A percentile compares a stretch with the other conserved stretches of the same genome.
Evolutionary conservation across 2,329 filamentous ascomycete species (phyloP).

Genomic region (Cercospora citrullina): DNA sequence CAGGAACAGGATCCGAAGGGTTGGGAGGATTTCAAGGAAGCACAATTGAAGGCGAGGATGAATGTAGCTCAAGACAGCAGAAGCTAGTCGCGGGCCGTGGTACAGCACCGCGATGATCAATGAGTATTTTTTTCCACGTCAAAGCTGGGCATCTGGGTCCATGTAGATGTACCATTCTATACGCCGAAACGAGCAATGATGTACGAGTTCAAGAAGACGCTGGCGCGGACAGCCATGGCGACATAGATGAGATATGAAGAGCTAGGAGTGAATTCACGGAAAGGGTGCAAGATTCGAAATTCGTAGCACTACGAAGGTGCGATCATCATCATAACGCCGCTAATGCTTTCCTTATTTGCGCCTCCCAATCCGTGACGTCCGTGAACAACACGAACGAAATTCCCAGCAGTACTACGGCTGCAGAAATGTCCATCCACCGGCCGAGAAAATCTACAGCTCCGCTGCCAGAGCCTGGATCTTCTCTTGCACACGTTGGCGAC

Average conservation of each 20-base stretch:
- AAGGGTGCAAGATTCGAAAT: conserved; percentile 19
- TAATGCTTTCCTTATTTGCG: conserved; percentile 12
- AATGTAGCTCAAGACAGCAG: conserved; percentile 29
- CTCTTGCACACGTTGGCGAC: conserved; percentile 77
- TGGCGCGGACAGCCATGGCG: neutral
- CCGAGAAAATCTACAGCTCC: conserved; percentile 27
- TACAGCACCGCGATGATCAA: conserved; percentile 1
- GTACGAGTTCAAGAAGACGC: neutral
- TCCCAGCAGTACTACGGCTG: neutral
- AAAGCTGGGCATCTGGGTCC: neutral
- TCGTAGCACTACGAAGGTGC: conserved; percentile 14
- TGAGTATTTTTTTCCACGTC: neutral
- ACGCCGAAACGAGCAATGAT: neutral
- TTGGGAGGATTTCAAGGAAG: conserved; percentile 40
- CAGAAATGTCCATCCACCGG: neutral
- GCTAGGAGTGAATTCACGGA: conserved; percentile 10
- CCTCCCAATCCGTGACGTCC: conserved; percentile 17
- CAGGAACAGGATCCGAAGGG: conserved; percentile 44
- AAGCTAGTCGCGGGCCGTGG: neutral
- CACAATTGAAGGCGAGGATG: conserved; percentile 39
- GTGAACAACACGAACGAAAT: neutral
- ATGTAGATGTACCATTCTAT: neutral
- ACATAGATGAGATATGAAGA: neutral
- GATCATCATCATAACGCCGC: conserved; percentile 14
- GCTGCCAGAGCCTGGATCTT: conserved; percentile 81